Conservation (phyloP, 768 basidiomycete genomes). For the Mycena indigotica region DNA sequence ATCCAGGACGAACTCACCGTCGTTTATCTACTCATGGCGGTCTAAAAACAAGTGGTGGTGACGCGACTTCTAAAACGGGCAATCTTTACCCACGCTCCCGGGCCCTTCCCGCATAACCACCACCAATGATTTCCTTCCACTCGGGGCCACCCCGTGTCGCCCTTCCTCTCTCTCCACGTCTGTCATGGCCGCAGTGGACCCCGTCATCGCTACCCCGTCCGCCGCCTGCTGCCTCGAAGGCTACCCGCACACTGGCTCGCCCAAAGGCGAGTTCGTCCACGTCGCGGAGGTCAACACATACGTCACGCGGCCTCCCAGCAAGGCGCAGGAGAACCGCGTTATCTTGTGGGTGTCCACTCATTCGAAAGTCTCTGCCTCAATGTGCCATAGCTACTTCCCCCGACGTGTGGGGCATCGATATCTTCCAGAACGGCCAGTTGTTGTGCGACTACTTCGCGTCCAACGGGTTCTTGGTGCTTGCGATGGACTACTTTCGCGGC, state of each 20-base stretch:
- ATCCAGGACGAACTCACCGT: neutral
- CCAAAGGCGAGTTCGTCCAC: slow-evolving; percentile 28
- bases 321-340: slow-evolving; percentile 8
- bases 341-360: slow-evolving; percentile 8
- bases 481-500: slow-evolving; percentile 51
- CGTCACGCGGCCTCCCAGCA: slow-evolving; percentile 33
- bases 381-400: slow-evolving; percentile 44
- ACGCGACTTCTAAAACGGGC: neutral
- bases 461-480: slow-evolving; percentile 45
- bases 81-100: neutral
- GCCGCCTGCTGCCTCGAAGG: slow-evolving; percentile 44
- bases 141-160: neutral
- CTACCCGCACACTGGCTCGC: slow-evolving; percentile 40
- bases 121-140: slow-evolving; percentile 1
- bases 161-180: neutral
- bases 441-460: slow-evolving; percentile 43
- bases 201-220: slow-evolving; percentile 32
- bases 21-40: neutral
- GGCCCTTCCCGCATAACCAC: neutral
- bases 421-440: slow-evolving; percentile 46
- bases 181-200: too few relatives aligned
- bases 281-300: slow-evolving; percentile 40
- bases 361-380: slow-evolving; percentile 1
- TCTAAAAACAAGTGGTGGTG: neutral
- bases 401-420: slow-evolving; percentile 46